A percentile compares a stretch with the other conserved stretches of the same genome.
Conservation (phyloP, 345 rosid species). For the Rhodomyrtus tomentosa region DNA sequence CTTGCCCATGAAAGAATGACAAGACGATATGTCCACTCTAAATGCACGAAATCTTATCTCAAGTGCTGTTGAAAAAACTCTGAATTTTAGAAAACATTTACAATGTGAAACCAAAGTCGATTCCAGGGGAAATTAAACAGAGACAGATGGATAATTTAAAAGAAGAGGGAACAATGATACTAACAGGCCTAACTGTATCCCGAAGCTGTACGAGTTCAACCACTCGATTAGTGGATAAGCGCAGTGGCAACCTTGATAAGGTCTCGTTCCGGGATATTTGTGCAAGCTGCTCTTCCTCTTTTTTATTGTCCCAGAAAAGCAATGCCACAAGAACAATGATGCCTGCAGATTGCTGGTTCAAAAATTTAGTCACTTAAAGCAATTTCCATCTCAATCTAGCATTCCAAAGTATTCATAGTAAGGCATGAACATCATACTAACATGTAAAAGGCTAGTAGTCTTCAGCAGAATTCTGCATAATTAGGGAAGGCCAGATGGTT, state of each 20-base stretch:
- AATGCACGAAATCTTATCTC: not conserved
- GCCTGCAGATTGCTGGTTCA: slow-evolving; percentile 73
- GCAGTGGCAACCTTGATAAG: slow-evolving; percentile 83
- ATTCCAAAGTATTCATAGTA: not conserved
- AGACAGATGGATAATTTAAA: not conserved
- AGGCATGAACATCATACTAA: not conserved
- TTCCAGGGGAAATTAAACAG: not conserved
- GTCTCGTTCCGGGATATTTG: slow-evolving; percentile 85
- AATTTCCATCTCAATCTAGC: not conserved
- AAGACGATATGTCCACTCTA: not conserved
- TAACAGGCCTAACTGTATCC: slow-evolving; percentile 85
- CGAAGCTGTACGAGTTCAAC: slow-evolving; percentile 94
- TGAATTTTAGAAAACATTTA: not conserved
- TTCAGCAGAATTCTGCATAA: not conserved
- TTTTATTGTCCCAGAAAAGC: slow-evolving; percentile 86
- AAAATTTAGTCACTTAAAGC: slow-evolving; percentile 44
- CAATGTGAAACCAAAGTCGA: not conserved
- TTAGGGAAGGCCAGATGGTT: slow-evolving; percentile 1
- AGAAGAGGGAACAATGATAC: slow-evolving; percentile 11
- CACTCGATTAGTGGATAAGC: slow-evolving; percentile 82
- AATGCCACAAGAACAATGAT: slow-evolving; percentile 61
- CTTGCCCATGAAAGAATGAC: not conserved
- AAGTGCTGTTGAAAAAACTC: not conserved
- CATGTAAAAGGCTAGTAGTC: not conserved
- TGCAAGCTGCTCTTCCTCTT: slow-evolving; percentile 91